Evolutionary conservation across 257 asterid genomes (phyloP).

Genomic region (Salvia splendens): DNA sequence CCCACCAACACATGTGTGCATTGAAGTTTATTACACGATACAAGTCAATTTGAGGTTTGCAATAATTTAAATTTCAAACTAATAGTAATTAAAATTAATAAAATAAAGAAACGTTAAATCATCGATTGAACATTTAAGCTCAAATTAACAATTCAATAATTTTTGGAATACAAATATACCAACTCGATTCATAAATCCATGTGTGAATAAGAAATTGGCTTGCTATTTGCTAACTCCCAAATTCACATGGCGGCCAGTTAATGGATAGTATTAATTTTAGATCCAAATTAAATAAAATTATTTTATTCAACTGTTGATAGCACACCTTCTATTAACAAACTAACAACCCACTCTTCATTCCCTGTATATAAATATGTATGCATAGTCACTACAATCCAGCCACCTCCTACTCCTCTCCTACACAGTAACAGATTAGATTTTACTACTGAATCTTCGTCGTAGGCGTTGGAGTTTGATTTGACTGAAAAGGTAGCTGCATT

Average conservation of each 20-base stretch:
- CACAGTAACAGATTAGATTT: constrained; percentile 17
- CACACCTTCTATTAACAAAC: constrained; percentile 45
- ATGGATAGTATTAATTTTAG: constrained; percentile 13
- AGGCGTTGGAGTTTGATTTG: constrained; percentile 23
- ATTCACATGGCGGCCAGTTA: constrained; percentile 41
- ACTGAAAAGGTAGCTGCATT: constrained; percentile 43
- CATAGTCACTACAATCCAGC: constrained; percentile 24
- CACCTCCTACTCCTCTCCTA: constrained; percentile 38
- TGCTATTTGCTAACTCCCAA: constrained; percentile 39
- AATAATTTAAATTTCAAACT: too few relatives aligned
- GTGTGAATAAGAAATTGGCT: too few relatives aligned
- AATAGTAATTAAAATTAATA: too few relatives aligned
- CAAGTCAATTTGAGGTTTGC: not conserved
- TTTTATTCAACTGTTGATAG: constrained; percentile 17
- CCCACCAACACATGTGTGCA: constrained; percentile 18
- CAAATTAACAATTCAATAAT: too few relatives aligned
- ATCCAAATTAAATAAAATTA: not conserved
- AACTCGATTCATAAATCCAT: too few relatives aligned
- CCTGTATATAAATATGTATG: constrained; percentile 22
- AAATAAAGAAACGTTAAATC: too few relatives aligned
- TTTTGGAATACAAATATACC: too few relatives aligned
- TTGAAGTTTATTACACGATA: not conserved
- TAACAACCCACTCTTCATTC: constrained; percentile 31
- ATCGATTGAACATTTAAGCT: too few relatives aligned
- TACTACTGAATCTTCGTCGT: constrained; percentile 14